A percentile compares a stretch with the other conserved stretches of the same genome.
These are phyloP conservation scores for Picea glauca DNA, from an alignment of 75 land plant genomes.

Conservation along the genomic window DNA sequence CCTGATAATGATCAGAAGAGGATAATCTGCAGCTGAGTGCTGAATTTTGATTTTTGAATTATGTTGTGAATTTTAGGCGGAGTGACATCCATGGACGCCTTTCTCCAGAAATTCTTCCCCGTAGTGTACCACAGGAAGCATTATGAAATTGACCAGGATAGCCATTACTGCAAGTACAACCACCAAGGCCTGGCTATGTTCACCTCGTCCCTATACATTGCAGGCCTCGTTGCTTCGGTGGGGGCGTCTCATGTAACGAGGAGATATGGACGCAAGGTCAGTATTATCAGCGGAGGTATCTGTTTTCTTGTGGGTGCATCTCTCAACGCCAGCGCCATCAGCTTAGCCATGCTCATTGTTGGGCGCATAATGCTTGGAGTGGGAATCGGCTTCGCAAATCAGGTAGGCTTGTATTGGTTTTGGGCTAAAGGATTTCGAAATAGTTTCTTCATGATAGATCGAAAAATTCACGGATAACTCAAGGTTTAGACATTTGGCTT, in stretches of 20 bases:
- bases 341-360: constrained; percentile 62
- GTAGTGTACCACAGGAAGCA: constrained; percentile 54
- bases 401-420: constrained; percentile 34
- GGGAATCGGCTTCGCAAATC: constrained; percentile 88
- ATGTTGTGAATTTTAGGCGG: constrained; percentile 37
- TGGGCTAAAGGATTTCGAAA: too few species aligned
- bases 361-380: constrained; percentile 89
- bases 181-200: constrained; percentile 82
- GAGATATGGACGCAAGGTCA: constrained; percentile 48
- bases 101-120: constrained; percentile 76
- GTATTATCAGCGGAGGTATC: constrained; percentile 64
- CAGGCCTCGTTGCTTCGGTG: constrained; percentile 67
- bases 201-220: constrained; percentile 82
- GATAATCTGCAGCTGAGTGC: too few species aligned
- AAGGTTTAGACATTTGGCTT: constrained; percentile 74
- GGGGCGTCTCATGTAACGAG: constrained; percentile 70
- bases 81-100: constrained; percentile 87
- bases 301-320: constrained; percentile 66
- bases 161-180: constrained; percentile 86
- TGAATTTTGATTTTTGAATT: neutral
- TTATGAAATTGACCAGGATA: constrained; percentile 19
- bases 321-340: constrained; percentile 60
- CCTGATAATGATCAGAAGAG: too few species aligned
- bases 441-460: neutral
- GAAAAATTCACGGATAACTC: constrained; percentile 53